phyloP scores from a whole-genome alignment of 2,329 filamentous ascomycete species.

The Aspergillus sp. region DNA sequence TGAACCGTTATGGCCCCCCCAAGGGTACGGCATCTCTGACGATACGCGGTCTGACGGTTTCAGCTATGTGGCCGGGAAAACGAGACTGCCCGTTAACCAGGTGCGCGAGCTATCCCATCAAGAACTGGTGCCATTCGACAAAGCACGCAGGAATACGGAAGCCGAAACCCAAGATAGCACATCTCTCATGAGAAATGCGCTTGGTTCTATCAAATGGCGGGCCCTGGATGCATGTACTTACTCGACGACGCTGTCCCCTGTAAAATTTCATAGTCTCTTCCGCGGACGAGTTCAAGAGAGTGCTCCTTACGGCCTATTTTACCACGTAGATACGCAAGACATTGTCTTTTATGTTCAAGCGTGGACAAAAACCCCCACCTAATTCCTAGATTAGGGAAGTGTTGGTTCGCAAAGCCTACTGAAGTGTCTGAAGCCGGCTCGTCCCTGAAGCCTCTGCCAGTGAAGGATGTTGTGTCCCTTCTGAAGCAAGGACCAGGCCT shows the following conservation, averaged over 20 bases:
- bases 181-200: neutral
- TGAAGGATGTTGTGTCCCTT: neutral
- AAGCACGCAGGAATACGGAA: neutral
- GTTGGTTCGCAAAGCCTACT: neutral
- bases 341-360: neutral
- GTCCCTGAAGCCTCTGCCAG: neutral
- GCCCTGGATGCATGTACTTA: neutral
- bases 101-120: neutral
- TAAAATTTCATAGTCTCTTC: neutral
- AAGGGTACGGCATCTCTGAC: too few species aligned
- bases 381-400: neutral
- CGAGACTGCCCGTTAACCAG: neutral
- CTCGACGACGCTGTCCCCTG: neutral
- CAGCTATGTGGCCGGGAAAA: too few species aligned
- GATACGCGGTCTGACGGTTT: too few species aligned
- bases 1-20: too few species aligned
- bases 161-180: neutral
- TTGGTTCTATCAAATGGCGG: neutral
- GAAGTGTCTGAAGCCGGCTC: neutral
- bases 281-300: neutral
- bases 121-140: neutral
- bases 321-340: neutral
- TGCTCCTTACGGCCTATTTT: neutral
- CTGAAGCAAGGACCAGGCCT: neutral
- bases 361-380: neutral